A percentile compares a stretch with the other conserved stretches of the same genome.
Conservation (phyloP, 2,329 filamentous ascomycete species). For the Exophiala sideris region DNA sequence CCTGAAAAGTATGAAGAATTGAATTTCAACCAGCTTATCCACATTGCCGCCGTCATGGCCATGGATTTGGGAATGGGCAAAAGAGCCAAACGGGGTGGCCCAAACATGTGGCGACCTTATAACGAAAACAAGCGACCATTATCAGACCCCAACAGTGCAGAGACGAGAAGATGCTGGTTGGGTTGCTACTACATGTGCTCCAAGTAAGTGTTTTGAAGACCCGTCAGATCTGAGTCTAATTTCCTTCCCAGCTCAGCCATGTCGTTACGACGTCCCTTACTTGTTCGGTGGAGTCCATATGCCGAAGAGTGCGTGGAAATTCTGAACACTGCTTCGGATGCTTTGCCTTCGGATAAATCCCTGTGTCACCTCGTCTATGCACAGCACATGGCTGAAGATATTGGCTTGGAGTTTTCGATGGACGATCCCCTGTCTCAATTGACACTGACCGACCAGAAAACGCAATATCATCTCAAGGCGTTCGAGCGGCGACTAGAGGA, state of each 20-base stretch:
- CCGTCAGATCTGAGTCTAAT: conserved; percentile 3
- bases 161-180: conserved; percentile 58
- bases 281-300: conserved; percentile 60
- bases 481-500: conserved; percentile 64
- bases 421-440: conserved; percentile 58
- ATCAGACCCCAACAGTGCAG: conserved; percentile 51
- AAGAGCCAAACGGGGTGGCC: conserved; percentile 40
- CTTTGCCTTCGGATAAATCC: conserved; percentile 54
- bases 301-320: conserved; percentile 61
- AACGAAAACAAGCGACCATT: conserved; percentile 37
- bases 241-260: conserved; percentile 50
- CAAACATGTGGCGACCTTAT: conserved; percentile 38
- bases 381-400: conserved; percentile 64
- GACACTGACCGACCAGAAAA: conserved; percentile 59
- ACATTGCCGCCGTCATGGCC: conserved; percentile 76
- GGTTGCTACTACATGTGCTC: conserved; percentile 60
- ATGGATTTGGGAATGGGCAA: conserved; percentile 77
- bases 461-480: conserved; percentile 61
- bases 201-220: conserved; percentile 39
- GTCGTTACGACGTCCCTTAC: conserved; percentile 56
- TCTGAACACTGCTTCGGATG: conserved; percentile 55
- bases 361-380: conserved; percentile 58
- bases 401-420: conserved; percentile 63
- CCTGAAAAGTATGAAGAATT: conserved; percentile 80
- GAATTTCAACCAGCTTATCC: conserved; percentile 84